These are phyloP conservation scores for Ceratobasidium sp. DNA, from an alignment of 1,284 basidiomycete genomes.

Conservation along the genomic window DNA sequence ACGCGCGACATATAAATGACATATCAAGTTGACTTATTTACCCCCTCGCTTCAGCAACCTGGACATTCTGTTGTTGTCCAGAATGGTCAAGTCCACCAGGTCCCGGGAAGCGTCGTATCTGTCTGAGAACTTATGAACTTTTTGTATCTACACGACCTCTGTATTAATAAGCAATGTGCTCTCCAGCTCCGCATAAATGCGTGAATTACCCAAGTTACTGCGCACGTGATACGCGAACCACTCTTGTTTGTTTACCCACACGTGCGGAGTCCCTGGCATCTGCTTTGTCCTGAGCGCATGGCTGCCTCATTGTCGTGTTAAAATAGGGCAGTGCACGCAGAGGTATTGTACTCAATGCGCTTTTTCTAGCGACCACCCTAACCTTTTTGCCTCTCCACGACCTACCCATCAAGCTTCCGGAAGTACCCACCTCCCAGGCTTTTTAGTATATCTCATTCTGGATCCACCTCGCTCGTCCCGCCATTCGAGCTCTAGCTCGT, in stretches of 20 bases:
- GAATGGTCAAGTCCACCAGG: constrained; percentile 66
- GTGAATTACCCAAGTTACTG: no score
- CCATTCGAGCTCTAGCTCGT: constrained; percentile 20
- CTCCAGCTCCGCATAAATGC: no score
- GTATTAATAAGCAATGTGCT: no score
- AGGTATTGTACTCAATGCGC: constrained; percentile 8
- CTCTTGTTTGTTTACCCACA: constrained; percentile 23
- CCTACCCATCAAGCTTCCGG: constrained; percentile 6
- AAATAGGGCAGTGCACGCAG: constrained; percentile 19
- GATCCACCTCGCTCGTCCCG: constrained; percentile 16
- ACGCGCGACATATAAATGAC: background rate
- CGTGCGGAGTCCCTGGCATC: constrained; percentile 8
- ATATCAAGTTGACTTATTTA: background rate
- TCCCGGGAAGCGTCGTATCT: constrained; percentile 56
- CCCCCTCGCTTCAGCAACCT: constrained; percentile 52
- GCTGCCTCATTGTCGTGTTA: constrained; percentile 32
- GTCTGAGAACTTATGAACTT: no score
- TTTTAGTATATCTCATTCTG: constrained; percentile 31
- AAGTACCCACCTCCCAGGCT: constrained; percentile 18
- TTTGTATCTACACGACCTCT: no score
- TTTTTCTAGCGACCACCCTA: constrained; percentile 19
- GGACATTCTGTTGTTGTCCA: constrained; percentile 74
- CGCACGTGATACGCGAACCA: no score
- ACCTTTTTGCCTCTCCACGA: background rate
- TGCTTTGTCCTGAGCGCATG: constrained; percentile 34